phyloP scores from a whole-genome alignment of 2,329 filamentous ascomycete species.

The Arthrinium phaeospermum region DNA sequence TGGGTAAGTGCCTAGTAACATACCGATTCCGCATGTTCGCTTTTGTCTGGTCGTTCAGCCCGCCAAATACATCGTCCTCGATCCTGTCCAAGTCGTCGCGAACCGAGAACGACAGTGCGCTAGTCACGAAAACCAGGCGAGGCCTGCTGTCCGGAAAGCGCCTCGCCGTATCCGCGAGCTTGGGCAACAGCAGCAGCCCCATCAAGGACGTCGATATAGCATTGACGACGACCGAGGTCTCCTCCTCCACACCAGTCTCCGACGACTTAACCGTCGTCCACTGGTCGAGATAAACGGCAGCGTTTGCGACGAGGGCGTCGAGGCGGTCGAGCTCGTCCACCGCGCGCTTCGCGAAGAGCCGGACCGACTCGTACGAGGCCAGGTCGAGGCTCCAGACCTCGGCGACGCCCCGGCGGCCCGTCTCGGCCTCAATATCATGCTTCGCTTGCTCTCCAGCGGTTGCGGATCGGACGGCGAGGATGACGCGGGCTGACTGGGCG shows the following conservation, averaged over 20 bases:
- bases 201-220: constrained; percentile 39
- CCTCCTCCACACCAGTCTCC: constrained; percentile 44
- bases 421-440: constrained; percentile 36
- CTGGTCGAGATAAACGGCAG: constrained; percentile 45
- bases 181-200: constrained; percentile 38
- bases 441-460: constrained; percentile 43
- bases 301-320: constrained; percentile 51
- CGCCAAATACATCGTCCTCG: constrained; percentile 16
- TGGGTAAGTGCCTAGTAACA: background rate
- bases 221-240: constrained; percentile 51
- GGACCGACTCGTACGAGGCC: constrained; percentile 44
- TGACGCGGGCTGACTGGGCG: constrained; percentile 5
- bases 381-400: constrained; percentile 54
- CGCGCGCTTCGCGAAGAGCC: constrained; percentile 44
- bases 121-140: constrained; percentile 22
- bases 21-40: constrained; percentile 22
- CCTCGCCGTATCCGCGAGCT: constrained; percentile 33
- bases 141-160: constrained; percentile 9
- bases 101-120: constrained; percentile 22
- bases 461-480: constrained; percentile 21
- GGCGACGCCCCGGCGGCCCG: constrained; percentile 30
- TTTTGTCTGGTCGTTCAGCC: constrained; percentile 21
- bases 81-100: constrained; percentile 25
- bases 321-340: constrained; percentile 42
- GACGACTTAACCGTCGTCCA: constrained; percentile 36